A percentile compares a stretch with the other conserved stretches of the same genome.
phyloP scores from a whole-genome alignment of 208 protist species.

The Leishmania arabica region DNA sequence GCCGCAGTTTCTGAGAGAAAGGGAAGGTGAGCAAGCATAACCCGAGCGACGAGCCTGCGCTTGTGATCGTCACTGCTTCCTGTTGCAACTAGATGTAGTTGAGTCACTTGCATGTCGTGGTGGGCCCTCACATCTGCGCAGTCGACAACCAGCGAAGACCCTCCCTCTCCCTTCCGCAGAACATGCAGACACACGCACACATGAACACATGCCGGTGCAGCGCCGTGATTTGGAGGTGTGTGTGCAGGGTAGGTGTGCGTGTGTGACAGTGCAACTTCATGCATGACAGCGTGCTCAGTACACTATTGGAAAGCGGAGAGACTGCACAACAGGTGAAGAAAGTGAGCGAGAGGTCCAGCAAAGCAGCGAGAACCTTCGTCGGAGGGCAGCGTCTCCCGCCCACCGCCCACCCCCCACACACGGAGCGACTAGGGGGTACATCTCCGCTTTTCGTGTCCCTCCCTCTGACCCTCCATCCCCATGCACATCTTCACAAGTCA shows the following conservation, averaged over 20 bases:
- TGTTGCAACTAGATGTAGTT: background rate
- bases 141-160: background rate
- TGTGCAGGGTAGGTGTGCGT: background rate
- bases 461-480: background rate
- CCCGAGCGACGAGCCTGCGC: background rate
- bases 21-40: background rate
- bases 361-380: background rate
- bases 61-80: background rate
- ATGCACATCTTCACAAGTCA: background rate
- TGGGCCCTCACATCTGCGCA: background rate
- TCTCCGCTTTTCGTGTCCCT: background rate
- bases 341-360: no score
- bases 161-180: background rate
- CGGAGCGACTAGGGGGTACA: background rate
- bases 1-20: background rate
- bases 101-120: background rate
- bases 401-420: background rate
- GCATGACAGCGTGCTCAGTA: background rate
- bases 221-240: background rate
- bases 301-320: background rate
- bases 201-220: no score
- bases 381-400: background rate
- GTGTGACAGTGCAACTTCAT: background rate
- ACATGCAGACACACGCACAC: background rate
- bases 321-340: no score